These are phyloP conservation scores for Canna indica DNA, from an alignment of 176 grass and related monocot species.

Conservation along the genomic window DNA sequence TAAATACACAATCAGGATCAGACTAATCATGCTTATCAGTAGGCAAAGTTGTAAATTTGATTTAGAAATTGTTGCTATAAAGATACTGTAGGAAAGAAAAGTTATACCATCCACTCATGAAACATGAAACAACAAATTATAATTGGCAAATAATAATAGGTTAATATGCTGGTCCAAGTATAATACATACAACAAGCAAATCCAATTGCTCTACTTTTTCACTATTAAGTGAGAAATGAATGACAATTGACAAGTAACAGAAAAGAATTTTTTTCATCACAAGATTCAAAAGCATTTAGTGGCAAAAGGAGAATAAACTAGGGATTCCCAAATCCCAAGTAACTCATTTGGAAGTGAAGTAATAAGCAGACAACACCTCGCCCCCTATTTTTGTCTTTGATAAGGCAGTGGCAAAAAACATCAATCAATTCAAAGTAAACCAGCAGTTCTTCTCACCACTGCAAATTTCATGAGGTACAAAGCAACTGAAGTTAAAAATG, in stretches of 20 bases:
- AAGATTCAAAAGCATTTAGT: not conserved
- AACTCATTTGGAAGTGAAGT: too few species aligned
- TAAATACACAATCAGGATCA: too few species aligned
- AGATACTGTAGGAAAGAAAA: not conserved
- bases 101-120: not conserved
- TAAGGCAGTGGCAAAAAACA: too few species aligned
- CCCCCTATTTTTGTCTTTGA: too few species aligned
- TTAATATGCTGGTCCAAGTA: not conserved
- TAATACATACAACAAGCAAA: not conserved
- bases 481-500: too few species aligned
- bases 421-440: too few species aligned
- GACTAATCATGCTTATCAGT: too few species aligned
- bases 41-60: too few species aligned
- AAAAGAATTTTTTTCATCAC: not conserved
- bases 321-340: not conserved
- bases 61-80: not conserved
- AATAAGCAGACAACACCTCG: too few species aligned
- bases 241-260: not conserved
- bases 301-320: not conserved
- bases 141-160: not conserved
- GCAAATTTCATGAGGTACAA: too few species aligned
- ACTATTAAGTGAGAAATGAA: not conserved
- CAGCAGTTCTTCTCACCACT: too few species aligned
- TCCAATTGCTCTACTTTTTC: not conserved
- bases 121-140: not conserved